Conservation (phyloP, 176 grass and related monocot species). For the Hyparrhenia diplandra region DNA sequence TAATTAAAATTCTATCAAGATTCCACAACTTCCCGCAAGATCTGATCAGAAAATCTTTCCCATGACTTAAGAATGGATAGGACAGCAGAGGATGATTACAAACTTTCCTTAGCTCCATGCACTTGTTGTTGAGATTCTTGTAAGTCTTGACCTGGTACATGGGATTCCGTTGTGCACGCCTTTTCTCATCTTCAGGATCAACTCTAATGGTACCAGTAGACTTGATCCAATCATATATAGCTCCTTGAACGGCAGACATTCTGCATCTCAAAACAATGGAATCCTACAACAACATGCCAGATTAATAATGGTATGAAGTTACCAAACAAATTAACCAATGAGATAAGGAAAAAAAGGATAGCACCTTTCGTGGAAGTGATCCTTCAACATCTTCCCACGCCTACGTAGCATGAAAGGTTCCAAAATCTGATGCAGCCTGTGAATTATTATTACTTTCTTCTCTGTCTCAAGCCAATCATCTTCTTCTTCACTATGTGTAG, state of each 20-base stretch:
- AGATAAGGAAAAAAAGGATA: slow-evolving; percentile 19
- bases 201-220: slow-evolving; percentile 99
- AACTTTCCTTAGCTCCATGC: slow-evolving; percentile 99
- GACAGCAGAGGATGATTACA: slow-evolving; percentile 93
- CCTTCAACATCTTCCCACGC: slow-evolving; percentile 97
- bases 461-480: slow-evolving; percentile 99
- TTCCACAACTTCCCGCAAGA: slow-evolving; percentile 99
- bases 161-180: slow-evolving; percentile 67
- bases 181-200: slow-evolving; percentile 93
- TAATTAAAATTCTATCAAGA: slow-evolving; percentile 97
- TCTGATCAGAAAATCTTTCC: slow-evolving; percentile 84
- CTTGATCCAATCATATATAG: slow-evolving; percentile 99
- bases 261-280: slow-evolving; percentile 94
- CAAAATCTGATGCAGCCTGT: slow-evolving; percentile 94
- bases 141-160: slow-evolving; percentile 82
- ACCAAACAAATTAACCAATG: neutral
- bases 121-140: slow-evolving; percentile 98
- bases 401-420: slow-evolving; percentile 99
- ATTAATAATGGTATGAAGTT: slow-evolving; percentile 19
- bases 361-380: slow-evolving; percentile 91
- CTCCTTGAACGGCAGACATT: slow-evolving; percentile 94
- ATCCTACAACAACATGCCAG: slow-evolving; percentile 47
- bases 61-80: slow-evolving; percentile 74
- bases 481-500: slow-evolving; percentile 69
- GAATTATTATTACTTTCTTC: slow-evolving; percentile 98